Percentiles rank a stretch among this genome's conserved stretches.
These are phyloP conservation scores for Novymonas esmeraldas DNA, from an alignment of 208 protist species.

Conservation along the genomic window DNA sequence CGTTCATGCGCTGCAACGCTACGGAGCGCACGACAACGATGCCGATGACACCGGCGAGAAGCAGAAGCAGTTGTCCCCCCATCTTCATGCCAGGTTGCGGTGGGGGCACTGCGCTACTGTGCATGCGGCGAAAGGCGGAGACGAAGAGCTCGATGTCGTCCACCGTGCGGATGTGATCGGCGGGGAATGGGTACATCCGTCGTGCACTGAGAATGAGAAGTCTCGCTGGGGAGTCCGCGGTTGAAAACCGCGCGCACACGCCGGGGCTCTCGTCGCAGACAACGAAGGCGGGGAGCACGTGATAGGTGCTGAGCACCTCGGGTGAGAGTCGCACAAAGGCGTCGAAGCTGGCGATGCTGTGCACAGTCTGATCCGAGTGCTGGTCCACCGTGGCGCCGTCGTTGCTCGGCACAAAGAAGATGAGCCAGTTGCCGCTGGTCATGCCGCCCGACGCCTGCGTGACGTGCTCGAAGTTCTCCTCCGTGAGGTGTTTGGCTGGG, in stretches of 20 bases:
- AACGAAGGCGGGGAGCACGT: conserved; percentile 28
- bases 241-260: conserved; percentile 21
- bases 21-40: conserved; percentile 27
- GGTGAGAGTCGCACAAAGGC: conserved; percentile 15
- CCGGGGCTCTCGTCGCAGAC: conserved; percentile 28
- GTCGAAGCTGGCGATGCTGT: conserved; percentile 22
- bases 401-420: conserved; percentile 28
- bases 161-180: conserved; percentile 16
- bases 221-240: conserved; percentile 6
- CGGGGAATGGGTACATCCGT: conserved; percentile 24
- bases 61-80: conserved; percentile 20
- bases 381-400: conserved; percentile 19
- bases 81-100: conserved; percentile 6
- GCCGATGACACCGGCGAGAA: conserved; percentile 18
- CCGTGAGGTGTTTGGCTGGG: conserved; percentile 15
- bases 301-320: conserved; percentile 12
- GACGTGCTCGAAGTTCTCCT: conserved; percentile 25
- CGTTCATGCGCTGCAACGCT: conserved; percentile 15
- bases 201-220: conserved; percentile 16
- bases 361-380: conserved; percentile 17
- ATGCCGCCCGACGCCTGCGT: conserved; percentile 27
- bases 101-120: conserved; percentile 27
- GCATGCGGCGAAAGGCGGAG: conserved; percentile 23
- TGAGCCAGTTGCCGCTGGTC: conserved; percentile 37
- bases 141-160: conserved; percentile 32